These are phyloP conservation scores for Zancudomyces culisetae DNA, from an alignment of 371 early-diverging fungal species.

Conservation along the genomic window DNA sequence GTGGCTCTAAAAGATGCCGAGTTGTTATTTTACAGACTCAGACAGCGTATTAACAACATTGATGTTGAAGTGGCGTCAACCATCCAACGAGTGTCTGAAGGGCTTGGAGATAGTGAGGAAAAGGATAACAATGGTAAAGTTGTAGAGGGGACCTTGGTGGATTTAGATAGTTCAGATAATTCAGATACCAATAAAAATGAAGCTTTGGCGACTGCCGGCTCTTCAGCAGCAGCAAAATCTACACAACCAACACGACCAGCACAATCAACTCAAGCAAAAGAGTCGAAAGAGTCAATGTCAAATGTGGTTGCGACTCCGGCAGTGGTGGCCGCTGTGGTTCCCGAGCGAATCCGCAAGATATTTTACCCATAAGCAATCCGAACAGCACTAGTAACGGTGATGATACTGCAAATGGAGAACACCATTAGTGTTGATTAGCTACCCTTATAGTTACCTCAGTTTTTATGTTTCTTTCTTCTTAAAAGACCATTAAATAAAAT, in stretches of 20 bases:
- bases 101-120: background rate
- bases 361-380: background rate
- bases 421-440: too few relatives aligned
- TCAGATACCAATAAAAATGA: background rate
- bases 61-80: slow-evolving; percentile 11
- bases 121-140: too few relatives aligned
- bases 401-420: too few relatives aligned
- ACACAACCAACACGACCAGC: too few relatives aligned
- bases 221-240: background rate
- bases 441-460: too few relatives aligned
- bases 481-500: too few relatives aligned
- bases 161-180: background rate
- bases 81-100: background rate
- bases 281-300: too few relatives aligned
- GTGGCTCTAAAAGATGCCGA: slow-evolving; percentile 62
- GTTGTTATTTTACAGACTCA: slow-evolving; percentile 51
- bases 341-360: background rate
- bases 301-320: too few relatives aligned
- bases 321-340: background rate
- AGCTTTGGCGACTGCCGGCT: background rate
- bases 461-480: too few relatives aligned
- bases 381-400: too few relatives aligned
- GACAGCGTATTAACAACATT: slow-evolving; percentile 31
- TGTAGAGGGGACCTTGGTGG: background rate
- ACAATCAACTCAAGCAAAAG: too few relatives aligned